Evolutionary conservation across 2,329 filamentous ascomycete species (phyloP).

Genomic region (Diplodia scrobiculata): DNA sequence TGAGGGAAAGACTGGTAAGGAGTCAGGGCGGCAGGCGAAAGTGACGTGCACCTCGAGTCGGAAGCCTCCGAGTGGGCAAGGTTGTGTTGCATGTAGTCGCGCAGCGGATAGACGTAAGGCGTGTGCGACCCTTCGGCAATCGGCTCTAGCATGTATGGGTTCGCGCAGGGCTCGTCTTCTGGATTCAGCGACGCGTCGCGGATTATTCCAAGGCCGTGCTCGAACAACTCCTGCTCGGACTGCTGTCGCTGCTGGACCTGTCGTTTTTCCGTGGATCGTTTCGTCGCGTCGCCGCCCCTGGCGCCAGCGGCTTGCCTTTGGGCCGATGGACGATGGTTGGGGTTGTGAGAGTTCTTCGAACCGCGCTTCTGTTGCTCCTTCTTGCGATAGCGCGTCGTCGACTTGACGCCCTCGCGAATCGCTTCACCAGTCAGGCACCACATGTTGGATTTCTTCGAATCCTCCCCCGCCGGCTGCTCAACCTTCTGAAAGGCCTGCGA

Average conservation of each 20-base stretch:
- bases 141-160: background rate
- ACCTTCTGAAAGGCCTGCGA: constrained; percentile 60
- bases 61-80: background rate
- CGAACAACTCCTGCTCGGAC: background rate
- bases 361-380: constrained; percentile 37
- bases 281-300: constrained; percentile 50
- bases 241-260: background rate
- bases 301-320: constrained; percentile 51
- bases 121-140: background rate
- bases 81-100: background rate
- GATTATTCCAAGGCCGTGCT: background rate
- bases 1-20: constrained; percentile 6
- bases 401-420: constrained; percentile 71
- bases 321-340: constrained; percentile 35
- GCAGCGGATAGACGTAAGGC: background rate
- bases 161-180: background rate
- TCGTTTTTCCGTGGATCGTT: constrained; percentile 2
- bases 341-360: constrained; percentile 20
- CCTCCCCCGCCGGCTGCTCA: constrained; percentile 48
- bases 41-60: background rate
- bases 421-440: constrained; percentile 78
- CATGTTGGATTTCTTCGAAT: constrained; percentile 67
- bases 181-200: background rate
- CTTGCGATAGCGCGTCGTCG: constrained; percentile 67
- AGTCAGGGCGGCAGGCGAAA: background rate